phyloP scores from a whole-genome alignment of 805 yeast genomes.

The Starmerella vitae region DNA sequence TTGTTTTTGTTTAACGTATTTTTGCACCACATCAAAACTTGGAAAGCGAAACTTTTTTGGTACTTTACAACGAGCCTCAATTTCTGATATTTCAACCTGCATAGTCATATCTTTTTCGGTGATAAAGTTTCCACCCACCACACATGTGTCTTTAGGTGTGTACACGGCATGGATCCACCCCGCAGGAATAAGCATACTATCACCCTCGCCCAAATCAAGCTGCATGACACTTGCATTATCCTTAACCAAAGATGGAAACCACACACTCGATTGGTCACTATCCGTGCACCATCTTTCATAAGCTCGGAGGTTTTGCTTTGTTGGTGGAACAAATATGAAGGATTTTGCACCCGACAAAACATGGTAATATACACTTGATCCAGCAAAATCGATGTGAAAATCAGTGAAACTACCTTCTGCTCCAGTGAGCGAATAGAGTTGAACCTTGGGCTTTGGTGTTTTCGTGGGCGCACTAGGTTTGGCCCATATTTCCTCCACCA shows the following conservation, averaged over 20 bases:
- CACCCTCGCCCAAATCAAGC: slow-evolving; percentile 47
- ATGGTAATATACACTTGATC: slow-evolving; percentile 82
- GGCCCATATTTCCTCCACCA: slow-evolving; percentile 56
- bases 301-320: slow-evolving; percentile 42
- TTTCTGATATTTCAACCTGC: slow-evolving; percentile 46
- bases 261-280: slow-evolving; percentile 44
- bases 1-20: too few relatives aligned
- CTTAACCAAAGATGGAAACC: slow-evolving; percentile 44
- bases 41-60: slow-evolving; percentile 71
- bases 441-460: slow-evolving; percentile 28
- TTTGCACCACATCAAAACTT: too few relatives aligned
- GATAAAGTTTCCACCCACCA: slow-evolving; percentile 78
- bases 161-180: slow-evolving; percentile 90
- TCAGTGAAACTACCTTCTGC: slow-evolving; percentile 72
- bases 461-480: slow-evolving; percentile 20
- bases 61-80: slow-evolving; percentile 59
- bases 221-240: slow-evolving; percentile 38
- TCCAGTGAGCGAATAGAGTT: slow-evolving; percentile 75
- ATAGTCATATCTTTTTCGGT: slow-evolving; percentile 48
- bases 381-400: slow-evolving; percentile 85
- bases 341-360: slow-evolving; percentile 61
- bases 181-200: slow-evolving; percentile 68
- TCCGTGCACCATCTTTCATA: slow-evolving; percentile 64
- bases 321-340: slow-evolving; percentile 70
- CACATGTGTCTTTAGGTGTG: slow-evolving; percentile 67